These are phyloP conservation scores for Bromus sterilis DNA, from an alignment of 176 grass and related monocot genomes.

Conservation along the genomic window DNA sequence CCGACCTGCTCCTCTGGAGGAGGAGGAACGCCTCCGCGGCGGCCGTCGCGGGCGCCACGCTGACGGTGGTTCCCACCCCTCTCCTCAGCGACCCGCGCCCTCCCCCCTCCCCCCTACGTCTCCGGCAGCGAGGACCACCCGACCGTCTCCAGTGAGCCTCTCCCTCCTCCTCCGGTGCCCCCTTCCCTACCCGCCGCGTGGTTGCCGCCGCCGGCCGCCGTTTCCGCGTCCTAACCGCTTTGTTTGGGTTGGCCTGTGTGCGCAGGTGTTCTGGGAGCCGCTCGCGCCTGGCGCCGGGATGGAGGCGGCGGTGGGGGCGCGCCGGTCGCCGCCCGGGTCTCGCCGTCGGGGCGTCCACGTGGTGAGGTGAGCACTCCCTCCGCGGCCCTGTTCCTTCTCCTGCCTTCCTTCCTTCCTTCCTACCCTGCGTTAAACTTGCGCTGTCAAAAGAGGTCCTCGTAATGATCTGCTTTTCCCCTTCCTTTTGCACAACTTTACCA, in stretches of 20 bases:
- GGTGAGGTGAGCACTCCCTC: background rate
- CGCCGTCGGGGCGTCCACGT: conserved; percentile 15
- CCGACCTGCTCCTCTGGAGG: conserved; percentile 90
- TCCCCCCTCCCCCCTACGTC: background rate
- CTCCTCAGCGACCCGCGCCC: background rate
- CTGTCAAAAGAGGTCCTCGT: background rate
- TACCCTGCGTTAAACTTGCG: too few species aligned
- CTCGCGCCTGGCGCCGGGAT: conserved; percentile 29
- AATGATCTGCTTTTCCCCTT: background rate
- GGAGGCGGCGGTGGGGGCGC: conserved; percentile 4
- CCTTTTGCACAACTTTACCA: background rate
- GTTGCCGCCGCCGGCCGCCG: background rate
- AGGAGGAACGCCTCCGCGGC: conserved; percentile 63
- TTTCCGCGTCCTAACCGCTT: conserved; percentile 8
- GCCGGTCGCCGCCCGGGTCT: conserved; percentile 40
- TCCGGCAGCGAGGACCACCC: conserved; percentile 4
- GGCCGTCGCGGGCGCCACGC: too few species aligned
- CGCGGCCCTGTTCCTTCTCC: background rate
- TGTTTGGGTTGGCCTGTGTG: background rate
- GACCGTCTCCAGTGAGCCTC: conserved; percentile 26
- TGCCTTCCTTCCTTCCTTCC: background rate
- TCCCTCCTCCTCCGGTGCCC: background rate
- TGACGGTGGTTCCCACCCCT: conserved; percentile 60
- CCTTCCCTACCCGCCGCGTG: background rate
- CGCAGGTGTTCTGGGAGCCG: conserved; percentile 28